Evolutionary conservation across 1,284 basidiomycete genomes (phyloP).

Genomic region (Fomitopsis pinicola): DNA sequence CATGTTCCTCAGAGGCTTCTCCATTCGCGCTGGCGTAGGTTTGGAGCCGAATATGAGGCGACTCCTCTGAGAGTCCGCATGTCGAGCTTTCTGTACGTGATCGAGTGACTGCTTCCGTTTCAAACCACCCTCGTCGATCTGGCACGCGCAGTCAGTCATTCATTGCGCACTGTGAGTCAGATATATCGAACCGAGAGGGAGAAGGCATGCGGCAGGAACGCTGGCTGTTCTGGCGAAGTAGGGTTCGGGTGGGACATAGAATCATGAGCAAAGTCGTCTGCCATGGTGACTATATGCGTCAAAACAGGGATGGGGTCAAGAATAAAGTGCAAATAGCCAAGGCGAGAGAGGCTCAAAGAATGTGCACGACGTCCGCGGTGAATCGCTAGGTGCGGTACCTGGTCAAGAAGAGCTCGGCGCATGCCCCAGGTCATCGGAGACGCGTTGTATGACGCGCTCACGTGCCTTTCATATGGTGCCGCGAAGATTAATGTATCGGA

Average conservation of each 20-base stretch:
- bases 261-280: neutral
- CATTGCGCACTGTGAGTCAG: no score
- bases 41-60: slow-evolving; percentile 11
- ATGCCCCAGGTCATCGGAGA: neutral
- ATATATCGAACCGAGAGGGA: neutral
- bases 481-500: neutral
- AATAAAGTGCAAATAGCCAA: neutral
- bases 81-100: slow-evolving; percentile 6
- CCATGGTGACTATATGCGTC: neutral
- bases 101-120: slow-evolving; percentile 4
- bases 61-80: slow-evolving; percentile 9
- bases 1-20: neutral
- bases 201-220: neutral
- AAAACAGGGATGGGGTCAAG: neutral
- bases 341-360: neutral
- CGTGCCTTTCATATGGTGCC: slow-evolving; percentile 1
- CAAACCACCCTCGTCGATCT: neutral
- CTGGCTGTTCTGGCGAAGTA: neutral
- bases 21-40: slow-evolving; percentile 7
- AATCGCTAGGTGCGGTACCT: neutral
- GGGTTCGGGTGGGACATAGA: neutral
- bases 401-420: neutral
- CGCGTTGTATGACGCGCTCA: slow-evolving; percentile 5
- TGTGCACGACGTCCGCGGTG: neutral
- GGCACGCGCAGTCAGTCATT: neutral